These are phyloP conservation scores for Phytophthora agathidicida DNA, from an alignment of 352 stramenopile genomes.

Conservation along the genomic window DNA sequence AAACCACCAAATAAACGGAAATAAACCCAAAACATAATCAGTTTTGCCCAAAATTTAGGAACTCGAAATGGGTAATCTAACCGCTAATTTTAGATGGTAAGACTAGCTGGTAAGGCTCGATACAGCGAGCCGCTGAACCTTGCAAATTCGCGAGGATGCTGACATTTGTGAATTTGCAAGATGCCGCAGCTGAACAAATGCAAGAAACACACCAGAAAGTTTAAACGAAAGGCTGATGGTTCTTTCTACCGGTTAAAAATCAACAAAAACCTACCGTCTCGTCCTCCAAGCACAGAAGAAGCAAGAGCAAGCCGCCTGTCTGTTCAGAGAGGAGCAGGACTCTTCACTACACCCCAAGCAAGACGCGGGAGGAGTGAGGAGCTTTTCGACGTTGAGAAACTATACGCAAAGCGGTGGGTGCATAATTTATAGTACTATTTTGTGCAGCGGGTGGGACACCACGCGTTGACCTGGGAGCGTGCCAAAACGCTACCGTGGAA, in stretches of 20 bases:
- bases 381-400: neutral
- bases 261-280: neutral
- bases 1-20: too few relatives aligned
- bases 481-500: constrained; percentile 1
- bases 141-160: too few relatives aligned
- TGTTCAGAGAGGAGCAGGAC: neutral
- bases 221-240: neutral
- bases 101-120: too few relatives aligned
- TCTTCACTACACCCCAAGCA: neutral
- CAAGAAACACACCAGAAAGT: constrained; percentile 1
- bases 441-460: constrained; percentile 2
- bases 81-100: too few relatives aligned
- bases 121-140: too few relatives aligned
- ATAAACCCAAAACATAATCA: too few relatives aligned
- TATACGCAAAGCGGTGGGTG: constrained; percentile 8
- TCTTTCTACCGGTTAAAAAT: neutral
- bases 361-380: neutral
- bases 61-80: too few relatives aligned
- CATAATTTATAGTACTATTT: constrained; percentile 5
- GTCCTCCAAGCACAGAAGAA: neutral
- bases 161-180: neutral
- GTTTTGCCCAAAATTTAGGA: too few relatives aligned
- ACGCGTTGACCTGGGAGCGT: constrained; percentile 8
- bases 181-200: constrained; percentile 1
- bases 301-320: neutral